Conservation (phyloP, 371 early-diverging fungal species). For the Smittium culicis region DNA sequence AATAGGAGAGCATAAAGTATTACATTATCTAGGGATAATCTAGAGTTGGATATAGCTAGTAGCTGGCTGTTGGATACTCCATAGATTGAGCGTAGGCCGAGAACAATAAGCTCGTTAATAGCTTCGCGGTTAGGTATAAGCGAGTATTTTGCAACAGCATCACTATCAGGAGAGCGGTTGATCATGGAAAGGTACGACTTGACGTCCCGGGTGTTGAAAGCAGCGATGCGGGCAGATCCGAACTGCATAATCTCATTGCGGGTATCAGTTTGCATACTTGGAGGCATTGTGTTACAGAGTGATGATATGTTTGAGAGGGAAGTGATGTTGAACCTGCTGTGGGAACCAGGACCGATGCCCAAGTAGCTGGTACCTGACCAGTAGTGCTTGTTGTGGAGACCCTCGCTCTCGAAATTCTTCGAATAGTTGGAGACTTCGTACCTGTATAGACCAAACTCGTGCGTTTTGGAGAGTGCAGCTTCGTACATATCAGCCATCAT, state of each 20-base stretch:
- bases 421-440: slow-evolving; percentile 81
- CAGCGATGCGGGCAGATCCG: neutral
- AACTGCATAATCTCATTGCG: too few species aligned
- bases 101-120: slow-evolving; percentile 5
- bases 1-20: neutral
- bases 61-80: neutral
- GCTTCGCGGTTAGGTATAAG: neutral
- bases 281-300: too few species aligned
- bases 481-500: slow-evolving; percentile 62
- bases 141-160: slow-evolving; percentile 20
- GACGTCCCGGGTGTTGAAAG: slow-evolving; percentile 43
- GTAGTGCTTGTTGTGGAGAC: slow-evolving; percentile 64
- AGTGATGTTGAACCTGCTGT: slow-evolving; percentile 47
- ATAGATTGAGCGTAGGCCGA: slow-evolving; percentile 10
- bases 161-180: slow-evolving; percentile 38
- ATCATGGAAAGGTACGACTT: slow-evolving; percentile 34
- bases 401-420: slow-evolving; percentile 27
- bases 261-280: too few species aligned
- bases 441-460: slow-evolving; percentile 43
- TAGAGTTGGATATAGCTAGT: neutral
- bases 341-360: slow-evolving; percentile 79
- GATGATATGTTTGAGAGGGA: too few species aligned
- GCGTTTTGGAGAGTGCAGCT: slow-evolving; percentile 36
- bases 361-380: slow-evolving; percentile 74
- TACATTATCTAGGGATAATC: slow-evolving; percentile 4